Conservation (phyloP, 108 stramenopile genomes). For the Nitzschia inconspicua region DNA sequence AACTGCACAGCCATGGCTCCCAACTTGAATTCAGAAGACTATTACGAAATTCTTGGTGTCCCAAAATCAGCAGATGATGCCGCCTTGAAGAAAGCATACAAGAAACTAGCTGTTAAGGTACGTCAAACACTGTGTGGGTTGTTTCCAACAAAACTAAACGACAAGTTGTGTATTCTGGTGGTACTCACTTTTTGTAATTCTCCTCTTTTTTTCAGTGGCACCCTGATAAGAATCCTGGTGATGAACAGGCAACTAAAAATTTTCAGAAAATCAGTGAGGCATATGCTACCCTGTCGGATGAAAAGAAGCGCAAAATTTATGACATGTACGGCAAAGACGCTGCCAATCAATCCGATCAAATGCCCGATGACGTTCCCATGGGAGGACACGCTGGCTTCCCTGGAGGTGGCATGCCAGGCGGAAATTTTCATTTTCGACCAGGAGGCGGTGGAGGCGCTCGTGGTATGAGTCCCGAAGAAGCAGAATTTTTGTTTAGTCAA, state of each 20-base stretch:
- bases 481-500: constrained; percentile 64
- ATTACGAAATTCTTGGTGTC: constrained; percentile 82
- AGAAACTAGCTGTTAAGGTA: constrained; percentile 85
- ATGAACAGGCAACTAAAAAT: constrained; percentile 80
- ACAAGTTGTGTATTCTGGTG: too few relatives aligned
- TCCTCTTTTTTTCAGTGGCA: constrained; percentile 59
- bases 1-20: too few relatives aligned
- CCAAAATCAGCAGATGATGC: constrained; percentile 67
- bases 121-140: constrained; percentile 5
- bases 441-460: constrained; percentile 49
- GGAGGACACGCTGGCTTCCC: constrained; percentile 45
- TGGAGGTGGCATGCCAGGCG: constrained; percentile 38
- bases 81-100: constrained; percentile 78
- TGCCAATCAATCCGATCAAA: constrained; percentile 61
- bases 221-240: constrained; percentile 84
- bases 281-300: constrained; percentile 73
- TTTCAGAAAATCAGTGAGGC: constrained; percentile 89
- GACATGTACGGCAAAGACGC: constrained; percentile 82
- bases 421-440: constrained; percentile 33
- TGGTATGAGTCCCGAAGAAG: constrained; percentile 83
- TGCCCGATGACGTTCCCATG: constrained; percentile 29
- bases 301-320: constrained; percentile 81
- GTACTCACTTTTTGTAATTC: too few relatives aligned
- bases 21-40: constrained; percentile 79
- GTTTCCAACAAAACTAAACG: not conserved